These are phyloP conservation scores for Citrus sp. DNA, from an alignment of 345 rosid genomes.

Conservation along the genomic window DNA sequence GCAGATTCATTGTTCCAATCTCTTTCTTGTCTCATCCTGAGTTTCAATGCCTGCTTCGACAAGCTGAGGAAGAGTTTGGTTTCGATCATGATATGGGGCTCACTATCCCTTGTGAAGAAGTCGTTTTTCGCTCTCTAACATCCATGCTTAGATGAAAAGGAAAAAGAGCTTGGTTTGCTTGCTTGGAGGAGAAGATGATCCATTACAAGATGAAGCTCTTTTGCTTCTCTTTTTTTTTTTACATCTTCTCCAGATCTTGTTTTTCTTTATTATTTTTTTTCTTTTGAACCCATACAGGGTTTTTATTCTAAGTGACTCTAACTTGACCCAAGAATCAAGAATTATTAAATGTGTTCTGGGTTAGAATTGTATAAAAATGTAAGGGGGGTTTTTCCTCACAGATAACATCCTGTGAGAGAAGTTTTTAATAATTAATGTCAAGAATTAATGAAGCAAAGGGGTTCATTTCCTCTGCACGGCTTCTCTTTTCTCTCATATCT, in stretches of 20 bases:
- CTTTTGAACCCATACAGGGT: conserved; percentile 27
- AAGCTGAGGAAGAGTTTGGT: conserved; percentile 96
- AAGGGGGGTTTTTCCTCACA: conserved; percentile 61
- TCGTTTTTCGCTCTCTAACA: conserved; percentile 74
- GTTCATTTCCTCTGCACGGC: not conserved
- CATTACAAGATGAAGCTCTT: conserved; percentile 44
- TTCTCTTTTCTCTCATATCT: not conserved
- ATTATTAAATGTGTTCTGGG: conserved; percentile 18
- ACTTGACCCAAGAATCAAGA: conserved; percentile 25
- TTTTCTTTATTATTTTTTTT: not conserved
- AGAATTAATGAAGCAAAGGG: conserved; percentile 9
- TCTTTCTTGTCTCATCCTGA: conserved; percentile 73
- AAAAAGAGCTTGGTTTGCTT: not conserved
- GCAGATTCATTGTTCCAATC: conserved; percentile 82
- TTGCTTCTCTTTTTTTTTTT: conserved; percentile 25
- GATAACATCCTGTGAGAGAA: conserved; percentile 55
- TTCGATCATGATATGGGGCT: conserved; percentile 89
- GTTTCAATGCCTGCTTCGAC: conserved; percentile 69
- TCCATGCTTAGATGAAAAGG: conserved; percentile 58
- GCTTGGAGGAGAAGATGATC: conserved; percentile 39
- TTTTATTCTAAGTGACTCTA: conserved; percentile 36
- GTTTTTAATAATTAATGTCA: conserved; percentile 21
- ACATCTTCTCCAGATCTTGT: conserved; percentile 26
- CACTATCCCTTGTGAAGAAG: conserved; percentile 96
- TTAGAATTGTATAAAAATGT: conserved; percentile 41